phyloP scores from a whole-genome alignment of 148 eudicot genomes.

The Silene latifolia region DNA sequence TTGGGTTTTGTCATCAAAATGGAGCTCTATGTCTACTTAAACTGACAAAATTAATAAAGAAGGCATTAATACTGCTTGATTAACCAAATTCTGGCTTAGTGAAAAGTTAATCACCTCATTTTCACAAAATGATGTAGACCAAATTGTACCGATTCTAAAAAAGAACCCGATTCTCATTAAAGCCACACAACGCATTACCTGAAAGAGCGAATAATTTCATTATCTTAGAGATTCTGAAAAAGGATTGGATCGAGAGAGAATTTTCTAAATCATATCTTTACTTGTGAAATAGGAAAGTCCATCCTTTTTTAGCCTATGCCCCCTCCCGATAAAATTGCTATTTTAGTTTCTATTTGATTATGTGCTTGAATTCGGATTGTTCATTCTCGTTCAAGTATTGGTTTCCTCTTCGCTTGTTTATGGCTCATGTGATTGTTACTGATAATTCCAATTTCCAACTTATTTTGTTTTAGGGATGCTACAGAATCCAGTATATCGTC shows the following conservation, averaged over 20 bases:
- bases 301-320: neutral
- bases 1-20: neutral
- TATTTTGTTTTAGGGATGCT: constrained; percentile 73
- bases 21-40: neutral
- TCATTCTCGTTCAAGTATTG: neutral
- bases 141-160: neutral
- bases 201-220: neutral
- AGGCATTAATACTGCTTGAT: neutral
- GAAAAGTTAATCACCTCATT: neutral
- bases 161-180: too few relatives aligned
- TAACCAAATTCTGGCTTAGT: neutral
- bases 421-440: constrained; percentile 4
- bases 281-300: neutral
- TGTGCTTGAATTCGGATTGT: neutral
- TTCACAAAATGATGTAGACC: neutral
- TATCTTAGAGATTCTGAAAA: too few relatives aligned
- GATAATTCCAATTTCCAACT: neutral
- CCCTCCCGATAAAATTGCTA: too few relatives aligned
- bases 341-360: neutral
- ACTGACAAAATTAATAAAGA: neutral
- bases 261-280: neutral
- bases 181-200: neutral
- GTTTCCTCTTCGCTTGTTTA: neutral
- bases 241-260: neutral
- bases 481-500: constrained; percentile 87